phyloP scores from a whole-genome alignment of 805 yeast species.

The Lipomyces spencermartinsiae region DNA sequence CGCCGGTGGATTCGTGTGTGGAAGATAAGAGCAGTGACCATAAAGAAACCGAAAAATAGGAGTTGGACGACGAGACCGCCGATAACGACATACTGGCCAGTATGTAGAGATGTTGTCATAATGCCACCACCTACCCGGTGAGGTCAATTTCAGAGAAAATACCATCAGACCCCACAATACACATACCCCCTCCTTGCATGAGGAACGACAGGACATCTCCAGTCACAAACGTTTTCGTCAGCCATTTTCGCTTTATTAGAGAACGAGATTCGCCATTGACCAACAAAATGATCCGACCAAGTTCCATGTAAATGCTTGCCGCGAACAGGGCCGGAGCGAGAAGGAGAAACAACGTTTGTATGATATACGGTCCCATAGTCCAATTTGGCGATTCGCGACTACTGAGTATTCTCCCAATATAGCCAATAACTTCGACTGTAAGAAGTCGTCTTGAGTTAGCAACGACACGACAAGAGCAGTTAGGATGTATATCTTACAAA shows the following conservation, averaged over 20 bases:
- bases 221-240: conserved; percentile 39
- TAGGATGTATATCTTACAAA: neutral
- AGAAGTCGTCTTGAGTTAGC: neutral
- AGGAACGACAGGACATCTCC: conserved; percentile 42
- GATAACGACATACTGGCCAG: conserved; percentile 42
- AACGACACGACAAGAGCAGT: too few species aligned
- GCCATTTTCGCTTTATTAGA: conserved; percentile 28
- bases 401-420: neutral
- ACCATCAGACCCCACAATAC: too few species aligned
- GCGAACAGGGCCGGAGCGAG: conserved; percentile 42
- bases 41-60: conserved; percentile 45
- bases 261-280: conserved; percentile 29
- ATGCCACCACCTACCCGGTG: conserved; percentile 33
- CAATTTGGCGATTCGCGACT: too few species aligned
- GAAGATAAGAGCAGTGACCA: conserved; percentile 39
- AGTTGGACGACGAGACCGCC: conserved; percentile 48
- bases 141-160: too few species aligned
- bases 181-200: conserved; percentile 38
- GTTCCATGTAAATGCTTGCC: conserved; percentile 41
- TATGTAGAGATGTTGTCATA: neutral
- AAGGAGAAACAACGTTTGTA: conserved; percentile 37
- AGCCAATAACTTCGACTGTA: conserved; percentile 13
- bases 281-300: conserved; percentile 34
- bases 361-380: conserved; percentile 17
- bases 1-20: conserved; percentile 9